Conservation (phyloP, 192 early-diverging fungal species). For the Phlyctochytrium bullatum region DNA sequence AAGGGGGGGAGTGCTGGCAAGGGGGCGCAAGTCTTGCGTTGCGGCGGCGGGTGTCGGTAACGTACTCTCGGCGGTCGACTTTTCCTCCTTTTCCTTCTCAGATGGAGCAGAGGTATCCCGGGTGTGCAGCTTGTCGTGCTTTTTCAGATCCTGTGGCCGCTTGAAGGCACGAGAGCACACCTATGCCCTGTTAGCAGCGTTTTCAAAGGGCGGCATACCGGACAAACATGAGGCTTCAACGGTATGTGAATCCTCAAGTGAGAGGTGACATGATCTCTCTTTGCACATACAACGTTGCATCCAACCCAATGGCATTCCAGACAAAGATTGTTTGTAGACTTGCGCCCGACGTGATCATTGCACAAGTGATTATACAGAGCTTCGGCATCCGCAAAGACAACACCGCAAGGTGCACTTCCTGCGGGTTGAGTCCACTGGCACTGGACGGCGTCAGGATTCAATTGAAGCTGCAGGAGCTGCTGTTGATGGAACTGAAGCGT, state of each 20-base stretch:
- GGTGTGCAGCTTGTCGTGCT: constrained; percentile 84
- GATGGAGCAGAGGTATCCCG: too few relatives aligned
- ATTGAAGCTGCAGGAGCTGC: too few relatives aligned
- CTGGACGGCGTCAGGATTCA: neutral
- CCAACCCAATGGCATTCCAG: constrained; percentile 86
- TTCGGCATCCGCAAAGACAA: constrained; percentile 74
- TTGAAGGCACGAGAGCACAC: constrained; percentile 82
- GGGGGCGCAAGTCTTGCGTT: too few relatives aligned
- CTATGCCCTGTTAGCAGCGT: constrained; percentile 31
- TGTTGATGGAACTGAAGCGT: too few relatives aligned
- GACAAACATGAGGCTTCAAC: constrained; percentile 85
- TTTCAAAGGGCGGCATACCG: constrained; percentile 31
- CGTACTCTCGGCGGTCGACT: too few relatives aligned
- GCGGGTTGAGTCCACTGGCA: neutral
- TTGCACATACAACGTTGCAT: constrained; percentile 69
- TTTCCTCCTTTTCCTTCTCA: too few relatives aligned
- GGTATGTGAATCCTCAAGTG: constrained; percentile 92
- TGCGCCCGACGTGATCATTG: constrained; percentile 88
- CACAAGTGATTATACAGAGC: constrained; percentile 81
- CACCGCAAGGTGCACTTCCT: constrained; percentile 20
- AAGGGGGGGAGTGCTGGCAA: too few relatives aligned
- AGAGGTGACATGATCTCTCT: constrained; percentile 98
- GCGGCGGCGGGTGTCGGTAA: too few relatives aligned
- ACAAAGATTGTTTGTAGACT: constrained; percentile 81
- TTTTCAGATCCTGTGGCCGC: constrained; percentile 93